Evolutionary conservation across 2,329 filamentous ascomycete species (phyloP), one percentile per base, ranked within the genome.

Genomic region (Stachybotrys chartarum): DNA sequence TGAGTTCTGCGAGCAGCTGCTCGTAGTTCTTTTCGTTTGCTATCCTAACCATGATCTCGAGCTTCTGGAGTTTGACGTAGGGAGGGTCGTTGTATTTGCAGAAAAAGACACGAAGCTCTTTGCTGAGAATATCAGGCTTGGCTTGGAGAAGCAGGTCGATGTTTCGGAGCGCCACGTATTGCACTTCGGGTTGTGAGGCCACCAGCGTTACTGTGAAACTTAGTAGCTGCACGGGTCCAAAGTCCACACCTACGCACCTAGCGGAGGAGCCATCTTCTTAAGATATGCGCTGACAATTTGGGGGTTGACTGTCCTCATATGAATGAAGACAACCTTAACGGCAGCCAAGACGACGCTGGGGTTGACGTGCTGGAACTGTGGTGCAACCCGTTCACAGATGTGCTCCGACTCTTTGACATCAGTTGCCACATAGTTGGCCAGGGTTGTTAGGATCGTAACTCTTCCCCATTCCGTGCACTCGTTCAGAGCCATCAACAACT

Each of bases 51-150:
- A 99, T 97, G 60, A 97, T 97, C 70, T 99, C 94, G 52, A 99
- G 83, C 70, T 99, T 99, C 69, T 96, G 89, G 57, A 99, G 85
- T 73, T 99, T 99, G 65, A 99, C 86, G 70, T 99, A 99, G 24
- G 91, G 91, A 1, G 94, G 93, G 64, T 99, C 94, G 69, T 97
- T 97, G 77, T 99, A 99, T 75, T 99, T 99, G 86, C 94, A 99
- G 77, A 99, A 99, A 77, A 99, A 99, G 8, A 99, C 94, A 49
- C 94, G 85, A 66, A 99, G 85, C 72, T 99, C 94, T 72, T 97
- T 97, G 79, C 90, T 96, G 10, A 99, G 80, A 55, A 99, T 97
- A 63, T 96, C 92, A 11, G 94, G 91, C 71, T 97, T 93, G 63
- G 95, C 94, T 72, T 99, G 94, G 30, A 99, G 80, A 6, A 99